Conservation (phyloP, 1,139 yeast species). For the Candida frijolesensis region DNA sequence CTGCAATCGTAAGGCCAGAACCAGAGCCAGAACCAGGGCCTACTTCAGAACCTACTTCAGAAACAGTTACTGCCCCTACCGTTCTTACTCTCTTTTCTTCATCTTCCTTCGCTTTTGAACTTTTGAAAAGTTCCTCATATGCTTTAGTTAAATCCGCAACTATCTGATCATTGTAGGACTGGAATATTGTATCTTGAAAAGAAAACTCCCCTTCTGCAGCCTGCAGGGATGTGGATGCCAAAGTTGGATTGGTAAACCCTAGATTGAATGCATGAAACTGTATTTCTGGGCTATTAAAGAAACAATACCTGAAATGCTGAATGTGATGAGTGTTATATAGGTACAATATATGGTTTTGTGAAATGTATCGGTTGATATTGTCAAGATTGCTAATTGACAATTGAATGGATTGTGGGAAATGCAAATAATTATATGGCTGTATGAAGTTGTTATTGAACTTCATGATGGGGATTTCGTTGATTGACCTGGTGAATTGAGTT, state of each 20-base stretch:
- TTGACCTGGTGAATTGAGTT: neutral
- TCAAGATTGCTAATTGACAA: neutral
- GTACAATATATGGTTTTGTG: neutral
- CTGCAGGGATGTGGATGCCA: neutral
- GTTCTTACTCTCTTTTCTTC: no score
- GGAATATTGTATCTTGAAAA: neutral
- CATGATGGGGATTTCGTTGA: constrained; percentile 3
- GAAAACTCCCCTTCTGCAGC: neutral
- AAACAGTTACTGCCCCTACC: no score
- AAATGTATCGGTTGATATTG: neutral
- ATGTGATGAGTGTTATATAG: constrained; percentile 18
- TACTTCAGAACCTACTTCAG: no score
- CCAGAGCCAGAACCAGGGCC: no score
- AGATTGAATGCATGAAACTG: constrained; percentile 1
- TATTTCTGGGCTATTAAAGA: neutral
- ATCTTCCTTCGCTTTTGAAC: neutral
- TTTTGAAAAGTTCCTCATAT: neutral
- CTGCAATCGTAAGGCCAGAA: neutral
- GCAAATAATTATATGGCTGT: neutral
- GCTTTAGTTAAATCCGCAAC: neutral
- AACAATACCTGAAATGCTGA: constrained; percentile 8
- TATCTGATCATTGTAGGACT: neutral
- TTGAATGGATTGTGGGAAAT: constrained; percentile 2
- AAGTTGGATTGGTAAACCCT: neutral
- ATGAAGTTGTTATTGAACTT: neutral